Evolutionary conservation across 2,329 filamentous ascomycete genomes (phyloP).

Genomic region (Phoma herbarum): DNA sequence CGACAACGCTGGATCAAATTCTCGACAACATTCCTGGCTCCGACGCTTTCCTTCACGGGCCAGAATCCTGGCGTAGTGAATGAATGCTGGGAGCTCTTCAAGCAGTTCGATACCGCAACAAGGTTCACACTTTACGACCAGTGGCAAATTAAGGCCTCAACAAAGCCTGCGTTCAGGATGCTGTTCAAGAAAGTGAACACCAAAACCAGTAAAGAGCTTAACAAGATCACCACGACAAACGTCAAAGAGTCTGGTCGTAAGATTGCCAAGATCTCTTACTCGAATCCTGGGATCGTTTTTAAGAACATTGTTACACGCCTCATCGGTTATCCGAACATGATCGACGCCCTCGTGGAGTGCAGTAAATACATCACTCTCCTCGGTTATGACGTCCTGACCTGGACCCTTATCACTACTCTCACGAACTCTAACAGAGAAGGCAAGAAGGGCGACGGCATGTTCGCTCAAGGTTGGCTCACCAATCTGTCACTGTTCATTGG

Average conservation of each 20-base stretch:
- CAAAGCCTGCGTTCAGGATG: constrained; percentile 73
- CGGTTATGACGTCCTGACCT: constrained; percentile 91
- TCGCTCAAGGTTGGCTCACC: constrained; percentile 91
- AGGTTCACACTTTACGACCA: constrained; percentile 92
- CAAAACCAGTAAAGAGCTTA: constrained; percentile 86
- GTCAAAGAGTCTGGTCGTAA: constrained; percentile 84
- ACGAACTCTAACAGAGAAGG: constrained; percentile 65
- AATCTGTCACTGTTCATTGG: constrained; percentile 91
- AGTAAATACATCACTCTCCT: constrained; percentile 92
- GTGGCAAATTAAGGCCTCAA: constrained; percentile 68
- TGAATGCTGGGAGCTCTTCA: constrained; percentile 84
- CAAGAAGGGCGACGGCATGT: constrained; percentile 70
- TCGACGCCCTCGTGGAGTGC: constrained; percentile 93
- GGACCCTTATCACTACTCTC: constrained; percentile 82
- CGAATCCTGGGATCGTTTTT: constrained; percentile 91
- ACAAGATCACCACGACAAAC: constrained; percentile 88
- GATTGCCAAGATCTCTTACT: constrained; percentile 89
- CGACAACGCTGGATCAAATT: constrained; percentile 83
- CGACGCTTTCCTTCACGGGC: constrained; percentile 85
- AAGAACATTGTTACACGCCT: constrained; percentile 88
- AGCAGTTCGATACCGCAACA: constrained; percentile 76
- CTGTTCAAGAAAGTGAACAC: constrained; percentile 80
- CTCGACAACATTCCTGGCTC: constrained; percentile 83
- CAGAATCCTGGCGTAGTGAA: constrained; percentile 85
- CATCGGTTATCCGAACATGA: constrained; percentile 93